A percentile compares a stretch with the other conserved stretches of the same genome.
Evolutionary conservation across 1,284 basidiomycete species (phyloP).

Genomic region (Ceratobasidium sp.): DNA sequence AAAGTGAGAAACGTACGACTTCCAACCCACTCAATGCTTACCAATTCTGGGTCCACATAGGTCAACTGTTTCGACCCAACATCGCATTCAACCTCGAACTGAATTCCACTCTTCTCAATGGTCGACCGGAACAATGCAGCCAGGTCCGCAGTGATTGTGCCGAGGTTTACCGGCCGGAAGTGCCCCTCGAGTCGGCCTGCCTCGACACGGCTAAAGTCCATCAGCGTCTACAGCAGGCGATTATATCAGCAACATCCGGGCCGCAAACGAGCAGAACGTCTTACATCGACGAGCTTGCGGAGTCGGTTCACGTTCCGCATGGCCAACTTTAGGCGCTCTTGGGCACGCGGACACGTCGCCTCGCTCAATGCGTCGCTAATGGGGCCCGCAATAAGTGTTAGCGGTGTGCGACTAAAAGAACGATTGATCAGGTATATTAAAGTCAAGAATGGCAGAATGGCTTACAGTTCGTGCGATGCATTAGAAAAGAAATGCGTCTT

Average conservation of each 20-base stretch:
- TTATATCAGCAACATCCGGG: neutral
- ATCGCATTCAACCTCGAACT: constrained; percentile 49
- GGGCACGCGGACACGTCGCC: constrained; percentile 45
- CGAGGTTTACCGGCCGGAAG: constrained; percentile 51
- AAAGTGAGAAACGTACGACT: neutral
- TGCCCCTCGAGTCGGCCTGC: constrained; percentile 44
- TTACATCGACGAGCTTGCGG: constrained; percentile 50
- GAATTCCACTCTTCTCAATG: constrained; percentile 50
- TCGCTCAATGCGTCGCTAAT: constrained; percentile 47
- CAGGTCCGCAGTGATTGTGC: constrained; percentile 50
- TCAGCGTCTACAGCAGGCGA: constrained; percentile 43
- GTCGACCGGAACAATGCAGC: constrained; percentile 52
- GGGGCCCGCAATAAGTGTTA: constrained; percentile 52
- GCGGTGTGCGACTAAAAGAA: constrained; percentile 48
- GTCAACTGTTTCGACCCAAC: constrained; percentile 40
- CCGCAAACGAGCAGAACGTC: neutral
- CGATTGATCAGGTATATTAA: neutral
- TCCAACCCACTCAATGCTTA: neutral
- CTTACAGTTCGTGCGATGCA: constrained; percentile 51
- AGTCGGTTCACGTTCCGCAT: constrained; percentile 51
- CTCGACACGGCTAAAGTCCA: constrained; percentile 51
- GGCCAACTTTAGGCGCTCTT: constrained; percentile 49
- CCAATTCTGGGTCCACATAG: constrained; percentile 51
- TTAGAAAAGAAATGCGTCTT: constrained; percentile 54
- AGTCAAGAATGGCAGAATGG: constrained; percentile 29